Percentiles rank a stretch among this genome's conserved stretches.
Conservation (phyloP, 495 filamentous ascomycete species). For the Penicillium coprophilum region DNA sequence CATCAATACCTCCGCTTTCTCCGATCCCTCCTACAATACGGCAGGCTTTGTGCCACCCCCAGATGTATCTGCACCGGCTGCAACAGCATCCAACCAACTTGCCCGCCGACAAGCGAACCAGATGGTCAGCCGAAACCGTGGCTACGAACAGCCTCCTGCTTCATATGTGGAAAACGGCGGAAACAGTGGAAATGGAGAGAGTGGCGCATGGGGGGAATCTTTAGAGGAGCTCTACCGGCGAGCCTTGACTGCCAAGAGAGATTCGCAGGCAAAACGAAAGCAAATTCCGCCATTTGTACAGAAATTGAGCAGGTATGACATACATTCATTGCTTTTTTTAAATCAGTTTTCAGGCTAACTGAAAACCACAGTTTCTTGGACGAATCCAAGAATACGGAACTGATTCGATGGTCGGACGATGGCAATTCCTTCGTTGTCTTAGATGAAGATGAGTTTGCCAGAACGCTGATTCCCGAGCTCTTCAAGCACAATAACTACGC, state of each 20-base stretch:
- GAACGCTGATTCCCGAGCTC: constrained; percentile 89
- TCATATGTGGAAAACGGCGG: constrained; percentile 48
- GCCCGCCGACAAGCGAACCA: constrained; percentile 54
- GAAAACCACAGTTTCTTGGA: constrained; percentile 74
- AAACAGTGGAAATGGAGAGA: constrained; percentile 32
- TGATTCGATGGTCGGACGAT: constrained; percentile 96
- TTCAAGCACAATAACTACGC: constrained; percentile 99
- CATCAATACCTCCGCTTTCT: constrained; percentile 31
- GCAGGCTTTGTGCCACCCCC: constrained; percentile 35
- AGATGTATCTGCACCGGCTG: constrained; percentile 47
- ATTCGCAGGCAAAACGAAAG: constrained; percentile 82
- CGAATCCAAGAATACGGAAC: constrained; percentile 82
- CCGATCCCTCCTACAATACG: constrained; percentile 44
- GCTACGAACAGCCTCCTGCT: constrained; percentile 47
- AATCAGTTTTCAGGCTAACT: constrained; percentile 21
- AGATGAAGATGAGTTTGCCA: constrained; percentile 99
- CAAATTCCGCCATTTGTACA: constrained; percentile 98
- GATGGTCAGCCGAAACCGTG: constrained; percentile 51
- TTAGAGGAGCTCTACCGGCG: constrained; percentile 74
- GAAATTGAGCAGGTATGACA: constrained; percentile 89
- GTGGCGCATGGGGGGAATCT: constrained; percentile 62
- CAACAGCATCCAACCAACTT: constrained; percentile 60
- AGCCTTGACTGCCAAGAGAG: constrained; percentile 73
- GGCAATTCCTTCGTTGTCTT: constrained; percentile 95
- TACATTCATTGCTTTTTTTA: constrained; percentile 1